Evolutionary conservation across 2,329 filamentous ascomycete genomes (phyloP).

Genomic region (Ophiostoma tasmaniense): DNA sequence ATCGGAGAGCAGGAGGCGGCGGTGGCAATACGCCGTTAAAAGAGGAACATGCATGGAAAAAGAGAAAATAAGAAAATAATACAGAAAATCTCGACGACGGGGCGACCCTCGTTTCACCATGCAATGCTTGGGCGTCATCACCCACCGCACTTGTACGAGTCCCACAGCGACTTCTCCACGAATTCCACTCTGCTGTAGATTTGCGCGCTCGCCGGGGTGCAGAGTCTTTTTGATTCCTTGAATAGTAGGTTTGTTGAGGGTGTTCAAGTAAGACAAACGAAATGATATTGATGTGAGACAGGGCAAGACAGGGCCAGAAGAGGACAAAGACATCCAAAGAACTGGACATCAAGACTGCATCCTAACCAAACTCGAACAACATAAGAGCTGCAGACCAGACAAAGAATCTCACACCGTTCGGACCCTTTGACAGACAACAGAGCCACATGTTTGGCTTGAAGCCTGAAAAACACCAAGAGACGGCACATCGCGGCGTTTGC

Average conservation of each 20-base stretch:
- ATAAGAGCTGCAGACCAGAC: neutral
- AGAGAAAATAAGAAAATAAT: neutral
- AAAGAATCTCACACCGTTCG: neutral
- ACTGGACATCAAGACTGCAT: neutral
- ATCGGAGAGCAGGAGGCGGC: neutral
- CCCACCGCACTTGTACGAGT: neutral
- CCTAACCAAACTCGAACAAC: neutral
- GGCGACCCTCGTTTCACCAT: constrained; percentile 1
- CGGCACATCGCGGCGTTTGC: neutral
- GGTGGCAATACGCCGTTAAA: neutral
- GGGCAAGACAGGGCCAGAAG: too few species aligned
- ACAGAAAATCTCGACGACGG: neutral
- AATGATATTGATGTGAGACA: too few species aligned
- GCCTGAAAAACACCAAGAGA: neutral
- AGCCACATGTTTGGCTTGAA: too few species aligned
- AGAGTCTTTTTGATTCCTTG: too few species aligned
- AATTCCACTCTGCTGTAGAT: neutral
- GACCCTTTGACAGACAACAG: too few species aligned
- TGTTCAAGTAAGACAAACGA: too few species aligned
- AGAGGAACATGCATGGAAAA: too few species aligned
- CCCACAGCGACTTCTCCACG: neutral
- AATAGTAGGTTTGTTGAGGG: too few species aligned
- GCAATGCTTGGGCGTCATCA: neutral
- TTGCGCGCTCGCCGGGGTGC: neutral
- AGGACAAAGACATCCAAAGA: too few species aligned